phyloP scores from a whole-genome alignment of 306 rosid species.

The Rosa lucieae region DNA sequence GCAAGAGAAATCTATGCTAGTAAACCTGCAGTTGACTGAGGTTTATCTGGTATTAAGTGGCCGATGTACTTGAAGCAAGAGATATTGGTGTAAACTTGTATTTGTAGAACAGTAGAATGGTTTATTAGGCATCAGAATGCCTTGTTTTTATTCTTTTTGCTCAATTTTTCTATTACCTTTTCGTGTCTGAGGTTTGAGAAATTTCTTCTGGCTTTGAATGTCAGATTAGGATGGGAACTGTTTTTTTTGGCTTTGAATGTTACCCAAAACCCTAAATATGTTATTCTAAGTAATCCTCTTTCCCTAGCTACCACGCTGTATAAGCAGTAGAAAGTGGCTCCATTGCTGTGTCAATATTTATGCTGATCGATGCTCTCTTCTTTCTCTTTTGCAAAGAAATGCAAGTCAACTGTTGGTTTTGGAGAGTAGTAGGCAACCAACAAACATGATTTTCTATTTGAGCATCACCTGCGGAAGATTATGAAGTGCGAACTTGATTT shows the following conservation, averaged over 20 bases:
- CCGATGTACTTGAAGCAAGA: not conserved
- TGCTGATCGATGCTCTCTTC: too few relatives aligned
- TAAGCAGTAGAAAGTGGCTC: too few relatives aligned
- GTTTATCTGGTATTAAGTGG: not conserved
- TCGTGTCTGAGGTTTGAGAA: not conserved
- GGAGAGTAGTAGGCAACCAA: too few relatives aligned
- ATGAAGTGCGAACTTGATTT: too few relatives aligned
- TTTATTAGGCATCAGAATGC: not conserved
- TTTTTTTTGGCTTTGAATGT: not conserved
- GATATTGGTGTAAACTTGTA: not conserved
- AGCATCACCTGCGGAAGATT: too few relatives aligned
- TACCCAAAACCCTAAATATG: too few relatives aligned
- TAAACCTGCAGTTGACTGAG: slow-evolving; percentile 34
- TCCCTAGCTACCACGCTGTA: too few relatives aligned
- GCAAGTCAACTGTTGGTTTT: too few relatives aligned
- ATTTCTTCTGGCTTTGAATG: not conserved
- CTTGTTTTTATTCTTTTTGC: not conserved
- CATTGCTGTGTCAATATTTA: too few relatives aligned
- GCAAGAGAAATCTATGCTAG: slow-evolving; percentile 56
- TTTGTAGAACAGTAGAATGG: not conserved
- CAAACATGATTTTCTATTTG: too few relatives aligned
- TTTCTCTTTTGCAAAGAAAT: too few relatives aligned
- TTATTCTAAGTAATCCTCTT: too few relatives aligned
- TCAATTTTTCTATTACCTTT: not conserved
- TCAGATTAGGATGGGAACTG: not conserved